A percentile compares a stretch with the other conserved stretches of the same genome.
phyloP scores from a whole-genome alignment of 208 protist species.

The Leishmania guyanensis region DNA sequence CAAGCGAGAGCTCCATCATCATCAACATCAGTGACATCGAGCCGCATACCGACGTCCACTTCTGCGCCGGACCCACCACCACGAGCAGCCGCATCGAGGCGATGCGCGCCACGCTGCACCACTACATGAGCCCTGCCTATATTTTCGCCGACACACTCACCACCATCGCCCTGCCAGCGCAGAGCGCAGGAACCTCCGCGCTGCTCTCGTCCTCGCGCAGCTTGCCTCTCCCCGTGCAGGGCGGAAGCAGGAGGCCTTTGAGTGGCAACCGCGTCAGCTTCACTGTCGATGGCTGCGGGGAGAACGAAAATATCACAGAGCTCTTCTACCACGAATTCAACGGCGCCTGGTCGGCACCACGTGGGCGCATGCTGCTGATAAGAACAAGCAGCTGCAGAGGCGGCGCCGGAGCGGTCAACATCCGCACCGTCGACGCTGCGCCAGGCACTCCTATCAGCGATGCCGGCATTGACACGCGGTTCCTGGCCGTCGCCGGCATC shows the following conservation, averaged over 20 bases:
- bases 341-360: slow-evolving; percentile 28
- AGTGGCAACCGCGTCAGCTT: slow-evolving; percentile 9
- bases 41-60: slow-evolving; percentile 4
- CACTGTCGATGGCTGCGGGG: slow-evolving; percentile 36
- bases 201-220: slow-evolving; percentile 12
- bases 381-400: slow-evolving; percentile 33
- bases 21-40: slow-evolving; percentile 17
- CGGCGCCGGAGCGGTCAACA: slow-evolving; percentile 33
- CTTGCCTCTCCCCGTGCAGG: not conserved
- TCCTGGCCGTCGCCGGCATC: slow-evolving; percentile 36
- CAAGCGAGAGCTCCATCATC: slow-evolving; percentile 8
- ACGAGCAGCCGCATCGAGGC: slow-evolving; percentile 23
- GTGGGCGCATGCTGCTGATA: slow-evolving; percentile 55
- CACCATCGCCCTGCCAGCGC: slow-evolving; percentile 9
- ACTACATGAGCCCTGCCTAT: slow-evolving; percentile 48
- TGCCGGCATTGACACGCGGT: slow-evolving; percentile 47
- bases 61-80: slow-evolving; percentile 21
- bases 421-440: slow-evolving; percentile 34
- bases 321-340: slow-evolving; percentile 68
- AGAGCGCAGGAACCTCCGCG: not conserved
- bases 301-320: slow-evolving; percentile 20
- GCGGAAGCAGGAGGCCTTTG: not conserved
- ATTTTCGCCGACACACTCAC: slow-evolving; percentile 42
- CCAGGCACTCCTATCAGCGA: slow-evolving; percentile 38
- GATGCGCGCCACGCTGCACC: slow-evolving; percentile 28